A percentile compares a stretch with the other conserved stretches of the same genome.
These are phyloP conservation scores for Xylariales sp. DNA, from an alignment of 2,329 filamentous ascomycete genomes.

Conservation along the genomic window DNA sequence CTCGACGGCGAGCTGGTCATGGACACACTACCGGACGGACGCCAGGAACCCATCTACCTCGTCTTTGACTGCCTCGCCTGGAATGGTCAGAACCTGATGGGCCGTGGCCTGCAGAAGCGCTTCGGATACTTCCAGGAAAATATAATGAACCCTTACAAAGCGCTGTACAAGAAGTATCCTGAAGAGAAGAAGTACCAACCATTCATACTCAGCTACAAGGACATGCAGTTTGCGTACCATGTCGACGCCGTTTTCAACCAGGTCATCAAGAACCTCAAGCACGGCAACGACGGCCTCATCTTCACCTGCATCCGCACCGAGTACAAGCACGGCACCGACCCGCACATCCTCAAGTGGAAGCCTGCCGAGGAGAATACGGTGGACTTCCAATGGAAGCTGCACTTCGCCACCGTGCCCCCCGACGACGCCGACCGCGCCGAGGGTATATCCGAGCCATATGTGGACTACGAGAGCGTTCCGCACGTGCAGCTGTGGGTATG, in stretches of 20 bases:
- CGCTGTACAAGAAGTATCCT: slow-evolving; percentile 60
- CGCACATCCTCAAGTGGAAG: slow-evolving; percentile 97
- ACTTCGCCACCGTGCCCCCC: slow-evolving; percentile 69
- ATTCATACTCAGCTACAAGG: slow-evolving; percentile 83
- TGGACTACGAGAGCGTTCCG: slow-evolving; percentile 79
- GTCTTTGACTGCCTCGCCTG: slow-evolving; percentile 92
- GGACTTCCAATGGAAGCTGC: slow-evolving; percentile 78
- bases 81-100: slow-evolving; percentile 71
- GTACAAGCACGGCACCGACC: slow-evolving; percentile 88
- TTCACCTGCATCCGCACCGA: slow-evolving; percentile 89
- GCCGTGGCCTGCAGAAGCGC: slow-evolving; percentile 80
- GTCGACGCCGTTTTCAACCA: slow-evolving; percentile 89
- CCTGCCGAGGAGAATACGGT: slow-evolving; percentile 92
- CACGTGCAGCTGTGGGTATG: slow-evolving; percentile 68
- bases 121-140: slow-evolving; percentile 79
- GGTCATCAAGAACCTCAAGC: slow-evolving; percentile 76
- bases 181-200: slow-evolving; percentile 66
- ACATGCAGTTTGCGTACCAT: slow-evolving; percentile 83
- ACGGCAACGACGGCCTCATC: slow-evolving; percentile 95
- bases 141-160: slow-evolving; percentile 67
- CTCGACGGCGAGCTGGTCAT: slow-evolving; percentile 92
- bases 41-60: slow-evolving; percentile 71
- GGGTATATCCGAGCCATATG: slow-evolving; percentile 56
- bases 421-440: slow-evolving; percentile 64
- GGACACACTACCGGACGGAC: slow-evolving; percentile 67